phyloP scores from a whole-genome alignment of 2,329 filamentous ascomycete genomes.

The Fusarium sp. region DNA sequence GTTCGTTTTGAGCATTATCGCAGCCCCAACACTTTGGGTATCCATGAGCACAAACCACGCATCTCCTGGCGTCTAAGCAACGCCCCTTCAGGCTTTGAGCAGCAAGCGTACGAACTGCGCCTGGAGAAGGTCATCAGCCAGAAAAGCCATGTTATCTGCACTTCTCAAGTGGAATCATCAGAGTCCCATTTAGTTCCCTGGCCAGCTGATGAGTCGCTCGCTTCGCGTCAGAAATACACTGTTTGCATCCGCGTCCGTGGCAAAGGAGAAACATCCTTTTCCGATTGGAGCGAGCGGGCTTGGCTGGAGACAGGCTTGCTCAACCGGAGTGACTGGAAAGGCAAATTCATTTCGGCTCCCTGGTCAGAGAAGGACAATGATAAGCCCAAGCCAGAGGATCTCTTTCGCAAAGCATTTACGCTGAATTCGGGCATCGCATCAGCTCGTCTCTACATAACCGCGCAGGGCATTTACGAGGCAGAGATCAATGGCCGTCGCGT shows the following conservation, averaged over 20 bases:
- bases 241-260: constrained; percentile 12
- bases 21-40: constrained; percentile 13
- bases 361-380: constrained; percentile 20
- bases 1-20: constrained; percentile 33
- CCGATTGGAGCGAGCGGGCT: constrained; percentile 23
- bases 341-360: constrained; percentile 27
- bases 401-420: constrained; percentile 27
- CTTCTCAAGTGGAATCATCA: neutral
- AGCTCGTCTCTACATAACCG: constrained; percentile 54
- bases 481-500: constrained; percentile 55
- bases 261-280: neutral
- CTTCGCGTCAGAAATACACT: constrained; percentile 17
- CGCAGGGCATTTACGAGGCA: constrained; percentile 56
- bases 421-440: neutral
- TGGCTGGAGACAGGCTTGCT: constrained; percentile 26
- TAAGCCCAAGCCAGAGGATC: constrained; percentile 29
- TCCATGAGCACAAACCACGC: constrained; percentile 26
- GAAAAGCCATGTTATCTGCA: neutral
- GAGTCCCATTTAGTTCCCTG: constrained; percentile 18
- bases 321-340: constrained; percentile 15
- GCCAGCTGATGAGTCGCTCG: constrained; percentile 7
- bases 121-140: neutral
- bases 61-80: constrained; percentile 32
- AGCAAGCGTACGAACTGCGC: constrained; percentile 25
- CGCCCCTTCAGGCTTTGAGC: constrained; percentile 19